Base-by-base conservation (phyloP, 2,329 filamentous ascomycete species). In the Hypocreales sp. region DNA sequence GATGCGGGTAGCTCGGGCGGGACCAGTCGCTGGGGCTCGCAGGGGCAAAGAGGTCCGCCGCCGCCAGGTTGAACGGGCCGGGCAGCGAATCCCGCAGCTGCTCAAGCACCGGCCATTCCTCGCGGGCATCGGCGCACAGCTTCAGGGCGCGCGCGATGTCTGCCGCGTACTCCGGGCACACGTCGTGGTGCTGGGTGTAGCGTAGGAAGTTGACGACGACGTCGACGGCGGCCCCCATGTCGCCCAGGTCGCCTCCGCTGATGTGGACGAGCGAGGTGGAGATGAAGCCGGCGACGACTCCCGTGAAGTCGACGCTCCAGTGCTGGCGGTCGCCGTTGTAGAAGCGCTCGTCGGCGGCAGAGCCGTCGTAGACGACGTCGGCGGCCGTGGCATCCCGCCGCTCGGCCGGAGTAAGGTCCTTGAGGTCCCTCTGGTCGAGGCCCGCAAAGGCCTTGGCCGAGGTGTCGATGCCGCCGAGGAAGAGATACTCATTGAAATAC, bases 121-220 rank as follows among this genome's bases (percentile, higher is more conserved):
- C 42, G 4, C 70, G 61, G 2, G 80, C 82, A 10, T 60, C 44
- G 13, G 72, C 64, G 40, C 83, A 92, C 16, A 87, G 47, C 2
- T 48, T 47, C 7, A 77, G 58, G 0, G 86, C 83, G 0, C 62
- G 56, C 11, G 67, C 53, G 31, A 95, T 61, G 35, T 87, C 68
- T 1, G 64, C 56, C 0, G 52, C 59, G 44, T 86, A 79, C 47
- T 95, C 90, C 0, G 79, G 77, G 42, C 84, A 93, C 11, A 92
- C 87, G 20, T 79, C 68, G 44, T 95, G 86, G 33, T 79, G 69
- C 8, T 86, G 60, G 1, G 95, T 60, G 39, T 94, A 98, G 37
- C 82, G 80, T 36, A 93, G 69, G 45, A 95, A 95, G 45, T 90
- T 92, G 33, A 72, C 69, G 22, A 94, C 61, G 1, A 92, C 69